Conservation (phyloP, 495 filamentous ascomycete species). For the Penicillium psychrofluorescens region DNA sequence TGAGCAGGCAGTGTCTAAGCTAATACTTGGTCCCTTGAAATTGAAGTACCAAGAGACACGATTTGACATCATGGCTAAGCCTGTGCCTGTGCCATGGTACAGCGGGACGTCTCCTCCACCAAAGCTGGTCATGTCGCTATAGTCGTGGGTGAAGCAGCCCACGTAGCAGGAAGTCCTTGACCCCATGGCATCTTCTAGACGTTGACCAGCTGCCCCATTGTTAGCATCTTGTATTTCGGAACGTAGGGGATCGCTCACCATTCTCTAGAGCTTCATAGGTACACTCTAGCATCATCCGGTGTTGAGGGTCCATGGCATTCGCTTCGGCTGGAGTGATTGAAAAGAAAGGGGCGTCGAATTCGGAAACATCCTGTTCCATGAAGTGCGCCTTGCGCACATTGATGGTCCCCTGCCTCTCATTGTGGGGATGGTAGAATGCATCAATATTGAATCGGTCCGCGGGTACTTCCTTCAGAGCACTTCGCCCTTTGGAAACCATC, state of each 20-base stretch:
- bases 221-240: not conserved
- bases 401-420: too few species aligned
- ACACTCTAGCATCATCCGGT: conserved; percentile 46
- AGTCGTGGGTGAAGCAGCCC: not conserved
- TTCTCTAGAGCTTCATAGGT: conserved; percentile 15
- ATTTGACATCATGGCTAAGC: not conserved
- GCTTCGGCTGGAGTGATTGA: not conserved
- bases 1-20: conserved; percentile 48
- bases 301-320: conserved; percentile 43
- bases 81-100: not conserved
- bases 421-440: too few species aligned
- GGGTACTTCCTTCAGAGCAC: too few species aligned
- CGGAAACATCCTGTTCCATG: not conserved
- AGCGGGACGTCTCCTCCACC: not conserved
- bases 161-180: too few species aligned
- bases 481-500: too few species aligned
- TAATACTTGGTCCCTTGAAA: conserved; percentile 19
- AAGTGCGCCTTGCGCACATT: too few species aligned
- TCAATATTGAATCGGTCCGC: too few species aligned
- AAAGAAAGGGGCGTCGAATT: not conserved
- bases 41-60: not conserved
- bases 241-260: not conserved
- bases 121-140: not conserved
- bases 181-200: not conserved
- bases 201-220: not conserved